Evolutionary conservation across 371 early-diverging fungal genomes (phyloP).

Genomic region (Apophysomyces variabilis): DNA sequence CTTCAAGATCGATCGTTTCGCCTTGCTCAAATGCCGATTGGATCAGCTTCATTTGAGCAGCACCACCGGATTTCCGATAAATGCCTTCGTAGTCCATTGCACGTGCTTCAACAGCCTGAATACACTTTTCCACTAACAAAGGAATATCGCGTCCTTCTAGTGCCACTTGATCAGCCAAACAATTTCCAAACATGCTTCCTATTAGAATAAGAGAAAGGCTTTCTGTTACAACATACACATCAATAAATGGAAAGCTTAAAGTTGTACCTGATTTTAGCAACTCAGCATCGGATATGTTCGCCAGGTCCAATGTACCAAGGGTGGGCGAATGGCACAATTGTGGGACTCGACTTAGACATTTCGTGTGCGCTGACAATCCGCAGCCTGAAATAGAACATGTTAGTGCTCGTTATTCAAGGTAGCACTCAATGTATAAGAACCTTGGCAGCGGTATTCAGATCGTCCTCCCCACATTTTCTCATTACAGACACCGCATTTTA

Average conservation of each 20-base stretch:
- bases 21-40: slow-evolving; percentile 58
- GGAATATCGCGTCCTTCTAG: slow-evolving; percentile 60
- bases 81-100: slow-evolving; percentile 91
- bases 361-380: slow-evolving; percentile 32
- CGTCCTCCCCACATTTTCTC: slow-evolving; percentile 78
- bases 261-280: background rate
- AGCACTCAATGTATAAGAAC: slow-evolving; percentile 5
- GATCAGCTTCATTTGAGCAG: slow-evolving; percentile 77
- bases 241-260: too few relatives aligned
- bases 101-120: slow-evolving; percentile 76
- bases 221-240: too few relatives aligned
- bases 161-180: slow-evolving; percentile 30
- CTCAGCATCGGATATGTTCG: slow-evolving; percentile 15
- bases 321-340: slow-evolving; percentile 34
- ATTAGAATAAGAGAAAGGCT: background rate
- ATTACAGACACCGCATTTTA: slow-evolving; percentile 75
- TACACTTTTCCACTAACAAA: slow-evolving; percentile 74
- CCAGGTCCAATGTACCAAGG: slow-evolving; percentile 22
- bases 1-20: slow-evolving; percentile 54
- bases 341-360: slow-evolving; percentile 45
- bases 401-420: background rate
- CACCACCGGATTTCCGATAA: slow-evolving; percentile 91
- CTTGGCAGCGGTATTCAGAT: slow-evolving; percentile 68
- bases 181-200: slow-evolving; percentile 38
- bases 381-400: slow-evolving; percentile 13